Evolutionary conservation across 2,329 filamentous ascomycete genomes (phyloP).

Genomic region (Xylaria multiplex): DNA sequence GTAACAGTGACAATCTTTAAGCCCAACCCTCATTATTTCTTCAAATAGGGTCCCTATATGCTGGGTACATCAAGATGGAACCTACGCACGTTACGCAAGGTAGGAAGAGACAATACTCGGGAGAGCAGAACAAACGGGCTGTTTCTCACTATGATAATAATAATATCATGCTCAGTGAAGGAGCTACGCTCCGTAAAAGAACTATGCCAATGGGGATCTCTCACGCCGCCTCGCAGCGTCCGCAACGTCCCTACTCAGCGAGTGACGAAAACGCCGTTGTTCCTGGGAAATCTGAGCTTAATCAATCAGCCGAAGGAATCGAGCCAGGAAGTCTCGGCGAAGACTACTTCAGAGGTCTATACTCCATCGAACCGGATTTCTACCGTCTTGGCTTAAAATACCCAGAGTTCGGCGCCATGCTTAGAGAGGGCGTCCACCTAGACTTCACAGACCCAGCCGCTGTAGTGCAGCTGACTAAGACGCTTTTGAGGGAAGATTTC

Average conservation of each 20-base stretch:
- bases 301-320: background rate
- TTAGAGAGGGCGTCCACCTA: constrained; percentile 60
- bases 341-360: constrained; percentile 43
- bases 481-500: constrained; percentile 81
- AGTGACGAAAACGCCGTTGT: background rate
- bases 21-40: background rate
- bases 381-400: constrained; percentile 41
- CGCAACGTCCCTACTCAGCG: background rate
- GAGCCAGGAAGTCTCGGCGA: constrained; percentile 30
- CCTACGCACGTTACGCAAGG: constrained; percentile 22
- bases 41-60: background rate
- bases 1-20: background rate
- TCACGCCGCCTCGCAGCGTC: background rate
- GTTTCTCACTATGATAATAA: background rate
- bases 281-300: background rate
- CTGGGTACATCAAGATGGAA: constrained; percentile 24
- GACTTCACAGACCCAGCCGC: constrained; percentile 83
- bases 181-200: background rate
- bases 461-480: constrained; percentile 83
- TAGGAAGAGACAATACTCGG: constrained; percentile 42
- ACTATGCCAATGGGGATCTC: background rate
- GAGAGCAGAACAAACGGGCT: constrained; percentile 33
- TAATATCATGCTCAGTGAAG: constrained; percentile 1
- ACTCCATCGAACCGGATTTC: constrained; percentile 44
- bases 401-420: constrained; percentile 40